Base-by-base conservation (phyloP, 177 flowering plant genomes). In the Vitis hybrid region DNA sequence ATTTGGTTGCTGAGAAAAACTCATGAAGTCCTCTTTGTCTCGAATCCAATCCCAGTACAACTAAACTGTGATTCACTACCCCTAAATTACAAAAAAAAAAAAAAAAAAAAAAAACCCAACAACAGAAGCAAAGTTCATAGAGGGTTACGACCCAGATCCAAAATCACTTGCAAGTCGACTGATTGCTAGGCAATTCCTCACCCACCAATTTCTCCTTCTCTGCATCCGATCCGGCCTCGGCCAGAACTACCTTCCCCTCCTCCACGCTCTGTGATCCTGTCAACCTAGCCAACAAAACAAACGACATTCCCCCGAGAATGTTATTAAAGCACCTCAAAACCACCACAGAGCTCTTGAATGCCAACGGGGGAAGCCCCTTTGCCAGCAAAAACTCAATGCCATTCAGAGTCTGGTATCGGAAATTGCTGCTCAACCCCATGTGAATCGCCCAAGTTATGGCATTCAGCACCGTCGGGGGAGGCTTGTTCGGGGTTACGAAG, bases 361-460 rank as follows among this genome's bases (percentile, higher is more conserved):
- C 79, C 52, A 83, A 2, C 0, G 89, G 83, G 2, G 93, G 84
- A 34, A 87, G 70, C 19, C 75, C 84, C 64, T 84, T 88, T 1
- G 77, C 96, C 56, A 93, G 75, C 83, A 91, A 5, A 67, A 79
- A 93, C 78, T 93, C 97, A 0, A 83, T 34, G 45, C 96, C 98
- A 48, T 93, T 93, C 80, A 93, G 32, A 1, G 93, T 91, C 72
- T 93, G 98, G 79, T 93, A 93, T 55, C 96, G 86, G 3, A 93
- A 69, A 59, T 93, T 91, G 71, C 93, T 88, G 78, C 94, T 93
- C 8, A 93, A 12, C 1, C 98, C 98, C 98, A 93, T 89, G 76
- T 93, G 98, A 40, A 63, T 14, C 0, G 94, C 94, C 97, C 98
- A 93, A 10, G 97, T 93, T 10, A 67, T 12, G 0, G 97, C 88